These are phyloP conservation scores for Suillus paluster DNA, from an alignment of 768 basidiomycete species.

Conservation along the genomic window DNA sequence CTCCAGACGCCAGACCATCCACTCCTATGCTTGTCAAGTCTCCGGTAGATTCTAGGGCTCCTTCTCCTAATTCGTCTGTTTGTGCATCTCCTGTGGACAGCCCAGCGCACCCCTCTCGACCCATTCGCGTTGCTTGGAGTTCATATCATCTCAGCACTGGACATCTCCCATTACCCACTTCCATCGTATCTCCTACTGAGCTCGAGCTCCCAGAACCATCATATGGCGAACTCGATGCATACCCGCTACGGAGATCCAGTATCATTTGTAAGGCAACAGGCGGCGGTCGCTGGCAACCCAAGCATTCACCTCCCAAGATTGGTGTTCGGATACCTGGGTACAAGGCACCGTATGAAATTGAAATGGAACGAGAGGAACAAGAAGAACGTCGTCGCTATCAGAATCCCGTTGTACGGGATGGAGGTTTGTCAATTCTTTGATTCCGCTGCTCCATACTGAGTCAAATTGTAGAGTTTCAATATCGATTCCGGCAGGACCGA, in stretches of 20 bases:
- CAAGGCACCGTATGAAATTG: slow-evolving; percentile 69
- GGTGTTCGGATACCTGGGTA: slow-evolving; percentile 65
- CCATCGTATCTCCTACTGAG: slow-evolving; percentile 25
- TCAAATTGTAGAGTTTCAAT: slow-evolving; percentile 57
- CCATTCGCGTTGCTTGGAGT: slow-evolving; percentile 27
- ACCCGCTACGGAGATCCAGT: slow-evolving; percentile 69
- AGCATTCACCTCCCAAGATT: slow-evolving; percentile 44
- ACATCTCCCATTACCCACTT: slow-evolving; percentile 31
- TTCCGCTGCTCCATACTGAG: slow-evolving; percentile 11
- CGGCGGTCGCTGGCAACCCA: slow-evolving; percentile 82
- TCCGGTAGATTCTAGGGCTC: slow-evolving; percentile 31
- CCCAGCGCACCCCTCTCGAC: slow-evolving; percentile 22
- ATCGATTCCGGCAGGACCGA: slow-evolving; percentile 57
- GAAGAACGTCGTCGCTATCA: slow-evolving; percentile 49
- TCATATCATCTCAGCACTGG: slow-evolving; percentile 33
- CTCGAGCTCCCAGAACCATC: slow-evolving; percentile 46
- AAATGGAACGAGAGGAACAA: slow-evolving; percentile 69
- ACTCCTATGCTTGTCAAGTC: slow-evolving; percentile 43
- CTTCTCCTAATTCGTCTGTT: slow-evolving; percentile 39
- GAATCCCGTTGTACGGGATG: slow-evolving; percentile 72
- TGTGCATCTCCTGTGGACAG: slow-evolving; percentile 39
- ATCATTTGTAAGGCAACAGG: slow-evolving; percentile 78
- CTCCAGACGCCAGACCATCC: slow-evolving; percentile 43
- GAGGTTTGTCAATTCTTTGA: slow-evolving; percentile 35
- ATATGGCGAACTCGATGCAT: slow-evolving; percentile 73